These are phyloP conservation scores for Hansenula lynferdii DNA, from an alignment of 1,139 yeast species.

Conservation along the genomic window DNA sequence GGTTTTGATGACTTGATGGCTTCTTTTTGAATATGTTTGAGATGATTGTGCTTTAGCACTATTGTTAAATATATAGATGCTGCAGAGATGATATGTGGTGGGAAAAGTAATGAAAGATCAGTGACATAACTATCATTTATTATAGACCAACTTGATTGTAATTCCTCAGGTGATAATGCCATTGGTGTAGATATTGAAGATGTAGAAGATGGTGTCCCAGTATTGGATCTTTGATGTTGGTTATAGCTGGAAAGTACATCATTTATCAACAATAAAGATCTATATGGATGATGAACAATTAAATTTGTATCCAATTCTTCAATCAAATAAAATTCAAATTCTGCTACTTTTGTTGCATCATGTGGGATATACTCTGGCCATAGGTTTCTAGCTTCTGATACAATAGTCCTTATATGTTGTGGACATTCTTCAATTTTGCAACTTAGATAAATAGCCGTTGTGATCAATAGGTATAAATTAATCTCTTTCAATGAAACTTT, in stretches of 20 bases:
- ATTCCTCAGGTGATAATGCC: conserved; percentile 48
- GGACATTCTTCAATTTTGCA: conserved; percentile 96
- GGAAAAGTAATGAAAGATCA: conserved; percentile 73
- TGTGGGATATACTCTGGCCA: conserved; percentile 97
- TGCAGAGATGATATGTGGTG: conserved; percentile 89
- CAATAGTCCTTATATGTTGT: conserved; percentile 80
- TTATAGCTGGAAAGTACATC: conserved; percentile 35
- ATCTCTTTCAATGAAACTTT: conserved; percentile 74
- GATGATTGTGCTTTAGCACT: conserved; percentile 43
- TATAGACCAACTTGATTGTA: conserved; percentile 85
- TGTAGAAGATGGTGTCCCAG: too few relatives aligned
- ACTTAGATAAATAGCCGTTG: conserved; percentile 85
- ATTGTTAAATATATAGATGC: conserved; percentile 75
- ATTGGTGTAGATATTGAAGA: too few relatives aligned
- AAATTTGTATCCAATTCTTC: conserved; percentile 84
- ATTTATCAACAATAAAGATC: conserved; percentile 59
- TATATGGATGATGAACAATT: conserved; percentile 86
- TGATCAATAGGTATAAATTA: conserved; percentile 72
- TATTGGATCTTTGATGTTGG: conserved; percentile 20
- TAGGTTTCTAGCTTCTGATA: conserved; percentile 77
- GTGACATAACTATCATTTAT: conserved; percentile 88
- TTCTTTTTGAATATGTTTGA: conserved; percentile 15
- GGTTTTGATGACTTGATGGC: conserved; percentile 2
- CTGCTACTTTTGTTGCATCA: conserved; percentile 91
- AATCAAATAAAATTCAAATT: conserved; percentile 87